Conservation (phyloP, 202 grass and related monocot species). For the Saccharum hybrid region DNA sequence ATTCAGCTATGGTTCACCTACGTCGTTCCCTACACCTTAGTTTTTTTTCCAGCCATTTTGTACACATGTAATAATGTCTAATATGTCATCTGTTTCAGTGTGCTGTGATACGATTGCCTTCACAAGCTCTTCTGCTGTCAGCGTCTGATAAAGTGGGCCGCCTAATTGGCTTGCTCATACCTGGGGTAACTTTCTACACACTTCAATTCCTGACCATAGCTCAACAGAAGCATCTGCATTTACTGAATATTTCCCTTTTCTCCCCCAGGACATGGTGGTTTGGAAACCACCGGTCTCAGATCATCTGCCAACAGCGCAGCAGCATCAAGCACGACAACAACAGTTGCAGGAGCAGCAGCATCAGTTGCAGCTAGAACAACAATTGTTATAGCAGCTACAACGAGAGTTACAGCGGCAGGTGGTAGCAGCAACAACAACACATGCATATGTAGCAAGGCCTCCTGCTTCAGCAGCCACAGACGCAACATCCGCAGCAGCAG, state of each 20-base stretch:
- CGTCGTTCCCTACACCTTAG: conserved; percentile 6
- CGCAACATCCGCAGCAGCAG: too few relatives aligned
- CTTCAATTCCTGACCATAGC: neutral
- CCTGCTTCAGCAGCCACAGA: too few relatives aligned
- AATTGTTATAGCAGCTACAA: too few relatives aligned
- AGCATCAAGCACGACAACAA: too few relatives aligned
- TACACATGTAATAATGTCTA: conserved; percentile 27
- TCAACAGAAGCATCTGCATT: too few relatives aligned
- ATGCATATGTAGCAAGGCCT: too few relatives aligned
- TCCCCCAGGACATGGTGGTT: conserved; percentile 12
- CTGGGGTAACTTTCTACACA: conserved; percentile 57
- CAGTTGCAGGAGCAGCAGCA: too few relatives aligned
- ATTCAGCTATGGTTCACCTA: neutral
- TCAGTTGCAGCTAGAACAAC: too few relatives aligned
- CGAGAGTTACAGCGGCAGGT: too few relatives aligned
- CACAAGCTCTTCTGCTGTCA: conserved; percentile 82
- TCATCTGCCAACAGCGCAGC: conserved; percentile 45
- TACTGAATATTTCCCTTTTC: too few relatives aligned
- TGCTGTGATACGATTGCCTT: conserved; percentile 86
- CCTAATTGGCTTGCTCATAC: conserved; percentile 84
- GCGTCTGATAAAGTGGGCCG: conserved; percentile 70
- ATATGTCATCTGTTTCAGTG: conserved; percentile 55
- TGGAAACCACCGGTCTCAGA: conserved; percentile 74
- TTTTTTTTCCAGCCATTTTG: neutral
- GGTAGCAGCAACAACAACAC: too few relatives aligned